These are phyloP conservation scores for Metschnikowia aberdeeniae DNA, from an alignment of 805 yeast genomes.

Conservation along the genomic window DNA sequence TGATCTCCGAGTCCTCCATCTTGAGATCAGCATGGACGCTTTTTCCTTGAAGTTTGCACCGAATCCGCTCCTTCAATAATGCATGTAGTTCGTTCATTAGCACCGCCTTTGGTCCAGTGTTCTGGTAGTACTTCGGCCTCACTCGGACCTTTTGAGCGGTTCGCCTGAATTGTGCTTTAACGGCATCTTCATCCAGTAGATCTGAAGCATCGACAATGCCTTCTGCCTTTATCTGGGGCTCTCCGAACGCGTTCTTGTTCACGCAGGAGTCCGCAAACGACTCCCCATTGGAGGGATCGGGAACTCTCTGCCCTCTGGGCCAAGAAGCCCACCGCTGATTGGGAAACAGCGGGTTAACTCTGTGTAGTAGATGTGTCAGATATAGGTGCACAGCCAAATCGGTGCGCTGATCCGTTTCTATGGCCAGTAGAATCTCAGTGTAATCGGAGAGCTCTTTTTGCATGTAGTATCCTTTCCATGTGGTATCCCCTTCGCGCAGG, in stretches of 20 bases:
- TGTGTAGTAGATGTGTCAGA: slow-evolving; percentile 46
- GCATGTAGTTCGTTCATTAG: slow-evolving; percentile 17
- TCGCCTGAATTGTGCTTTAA: slow-evolving; percentile 1
- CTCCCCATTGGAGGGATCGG: slow-evolving; percentile 10
- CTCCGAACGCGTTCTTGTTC: not conserved
- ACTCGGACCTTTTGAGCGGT: slow-evolving; percentile 1
- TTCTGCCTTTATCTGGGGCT: not conserved
- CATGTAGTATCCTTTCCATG: not conserved
- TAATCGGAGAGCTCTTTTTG: slow-evolving; percentile 2
- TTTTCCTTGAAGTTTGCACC: not conserved
- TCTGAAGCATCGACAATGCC: not conserved
- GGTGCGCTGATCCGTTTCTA: slow-evolving; percentile 48
- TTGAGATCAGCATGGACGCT: not conserved
- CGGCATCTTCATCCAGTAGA: not conserved
- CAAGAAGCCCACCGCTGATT: slow-evolving; percentile 49
- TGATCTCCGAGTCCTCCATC: slow-evolving; percentile 6
- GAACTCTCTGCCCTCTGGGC: slow-evolving; percentile 43
- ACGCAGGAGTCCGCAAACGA: slow-evolving; percentile 10
- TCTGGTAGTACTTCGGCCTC: slow-evolving; percentile 1
- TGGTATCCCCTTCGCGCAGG: not conserved
- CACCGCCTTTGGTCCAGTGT: slow-evolving; percentile 8
- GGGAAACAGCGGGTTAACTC: slow-evolving; percentile 35
- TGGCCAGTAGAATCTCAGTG: slow-evolving; percentile 13
- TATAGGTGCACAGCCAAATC: slow-evolving; percentile 68
- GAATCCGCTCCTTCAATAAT: slow-evolving; percentile 8